phyloP scores from a whole-genome alignment of 2,329 filamentous ascomycete genomes.

The Fusarium burgessii region DNA sequence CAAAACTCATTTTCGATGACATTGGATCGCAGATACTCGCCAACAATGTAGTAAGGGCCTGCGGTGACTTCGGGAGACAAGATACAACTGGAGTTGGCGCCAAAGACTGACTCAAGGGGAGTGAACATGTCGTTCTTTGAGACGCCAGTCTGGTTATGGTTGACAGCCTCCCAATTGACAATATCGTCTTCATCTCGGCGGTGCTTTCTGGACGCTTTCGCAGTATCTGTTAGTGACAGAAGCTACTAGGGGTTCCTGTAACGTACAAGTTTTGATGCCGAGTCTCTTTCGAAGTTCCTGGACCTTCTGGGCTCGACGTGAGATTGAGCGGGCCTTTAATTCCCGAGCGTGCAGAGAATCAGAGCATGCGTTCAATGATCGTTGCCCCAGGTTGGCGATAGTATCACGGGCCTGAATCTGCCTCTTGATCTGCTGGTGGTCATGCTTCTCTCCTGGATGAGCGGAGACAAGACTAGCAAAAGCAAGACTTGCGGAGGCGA shows the following conservation, averaged over 20 bases:
- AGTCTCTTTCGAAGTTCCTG: constrained; percentile 11
- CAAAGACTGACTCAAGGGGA: constrained; percentile 5
- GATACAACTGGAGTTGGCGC: constrained; percentile 18
- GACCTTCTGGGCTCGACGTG: constrained; percentile 4
- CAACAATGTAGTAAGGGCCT: neutral
- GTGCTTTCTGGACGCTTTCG: constrained; percentile 1
- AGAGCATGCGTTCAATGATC: constrained; percentile 3
- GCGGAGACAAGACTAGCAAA: neutral
- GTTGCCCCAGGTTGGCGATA: constrained; percentile 1
- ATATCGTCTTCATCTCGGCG: constrained; percentile 7
- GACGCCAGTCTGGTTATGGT: constrained; percentile 9
- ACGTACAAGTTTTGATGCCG: constrained; percentile 5
- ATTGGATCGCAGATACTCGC: constrained; percentile 16
- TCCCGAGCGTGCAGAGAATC: neutral
- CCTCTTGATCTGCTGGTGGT: constrained; percentile 15
- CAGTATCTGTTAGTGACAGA: neutral
- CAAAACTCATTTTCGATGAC: constrained; percentile 7
- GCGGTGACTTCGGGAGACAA: neutral
- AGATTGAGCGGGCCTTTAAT: constrained; percentile 5
- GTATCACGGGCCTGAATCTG: constrained; percentile 9
- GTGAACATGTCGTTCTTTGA: constrained; percentile 1
- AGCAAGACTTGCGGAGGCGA: neutral
- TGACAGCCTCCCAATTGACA: constrained; percentile 5
- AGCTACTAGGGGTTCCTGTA: rapidly evolving
- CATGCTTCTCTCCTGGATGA: constrained; percentile 16